Evolutionary conservation across 108 stramenopile species (phyloP), one percentile per base, ranked within the genome.

Genomic region (Schizochytrium sp.): DNA sequence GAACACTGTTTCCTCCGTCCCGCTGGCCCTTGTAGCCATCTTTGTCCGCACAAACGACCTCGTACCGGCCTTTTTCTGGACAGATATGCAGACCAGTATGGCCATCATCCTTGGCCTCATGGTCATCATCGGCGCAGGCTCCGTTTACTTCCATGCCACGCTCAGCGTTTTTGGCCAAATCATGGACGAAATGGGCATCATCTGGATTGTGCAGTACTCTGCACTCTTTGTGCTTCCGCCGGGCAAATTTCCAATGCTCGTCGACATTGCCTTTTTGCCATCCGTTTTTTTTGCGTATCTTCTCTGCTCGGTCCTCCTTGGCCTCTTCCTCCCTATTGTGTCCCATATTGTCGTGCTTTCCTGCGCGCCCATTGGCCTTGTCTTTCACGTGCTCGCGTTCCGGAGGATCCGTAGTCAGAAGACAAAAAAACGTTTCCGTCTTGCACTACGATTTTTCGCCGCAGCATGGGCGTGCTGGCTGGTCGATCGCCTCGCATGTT

Each of bases 401-500:
- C 76, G 28, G 48, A 47, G 76, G 16, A 21, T 18, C 0, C 45
- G 28, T 19, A 83, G 51, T 34, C 12, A 53, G 76, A 23, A 14
- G 1, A 45, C 76, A 6, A 83, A 83, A 4, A 1, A 12, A 3
- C 45, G 51, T 47, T 83, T 53, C 51, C 76, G 6, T 6, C 16
- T 83, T 3, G 76, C 76, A 6, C n/a, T 83, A 6, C 51, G 51
- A 8, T 83, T 83, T 23, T 83, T 83, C 4, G 12, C 48, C 25
- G 76, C 76, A 23, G 76, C 76, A 6, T 83, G 76, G 76, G 76
- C 76, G 10, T 83, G 76, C 51, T 83, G 76, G 76, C 51, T 83
- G 10, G 48, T 45, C 1, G 76, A 83, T 45, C 45, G 51, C 45
- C 28, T 83, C 45, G 19, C 28, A 45, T 83, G 76, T 23, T 25